Evolutionary conservation across 257 asterid species (phyloP).

Genomic region (Misopates orontium): DNA sequence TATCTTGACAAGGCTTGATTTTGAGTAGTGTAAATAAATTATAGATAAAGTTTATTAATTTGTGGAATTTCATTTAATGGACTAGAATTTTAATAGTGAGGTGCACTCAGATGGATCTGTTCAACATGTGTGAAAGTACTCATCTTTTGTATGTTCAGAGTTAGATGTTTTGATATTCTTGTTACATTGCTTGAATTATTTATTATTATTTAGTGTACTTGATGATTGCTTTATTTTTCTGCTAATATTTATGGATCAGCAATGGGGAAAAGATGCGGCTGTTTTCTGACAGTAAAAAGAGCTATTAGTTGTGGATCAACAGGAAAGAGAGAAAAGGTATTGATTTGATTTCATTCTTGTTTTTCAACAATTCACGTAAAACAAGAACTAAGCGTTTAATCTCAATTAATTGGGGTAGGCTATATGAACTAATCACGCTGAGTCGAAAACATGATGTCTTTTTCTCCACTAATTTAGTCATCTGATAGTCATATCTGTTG

Average conservation of each 20-base stretch:
- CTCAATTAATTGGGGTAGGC: too few relatives aligned
- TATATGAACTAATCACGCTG: too few relatives aligned
- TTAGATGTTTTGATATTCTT: too few relatives aligned
- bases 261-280: slow-evolving; percentile 73
- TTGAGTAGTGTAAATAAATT: too few relatives aligned
- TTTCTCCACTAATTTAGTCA: too few relatives aligned
- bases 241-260: slow-evolving; percentile 26
- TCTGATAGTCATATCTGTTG: neutral
- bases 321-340: slow-evolving; percentile 53
- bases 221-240: too few relatives aligned
- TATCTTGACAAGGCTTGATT: neutral
- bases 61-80: neutral
- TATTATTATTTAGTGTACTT: too few relatives aligned
- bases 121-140: slow-evolving; percentile 15
- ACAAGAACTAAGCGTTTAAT: too few relatives aligned
- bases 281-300: slow-evolving; percentile 55
- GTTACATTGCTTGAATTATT: too few relatives aligned
- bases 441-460: too few relatives aligned
- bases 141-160: neutral
- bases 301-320: slow-evolving; percentile 50
- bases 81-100: neutral
- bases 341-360: neutral
- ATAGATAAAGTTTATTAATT: neutral
- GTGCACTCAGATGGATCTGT: slow-evolving; percentile 34
- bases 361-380: slow-evolving; percentile 8